Conservation (phyloP, 805 yeast species). For the Cyberlindnera meyerae region DNA sequence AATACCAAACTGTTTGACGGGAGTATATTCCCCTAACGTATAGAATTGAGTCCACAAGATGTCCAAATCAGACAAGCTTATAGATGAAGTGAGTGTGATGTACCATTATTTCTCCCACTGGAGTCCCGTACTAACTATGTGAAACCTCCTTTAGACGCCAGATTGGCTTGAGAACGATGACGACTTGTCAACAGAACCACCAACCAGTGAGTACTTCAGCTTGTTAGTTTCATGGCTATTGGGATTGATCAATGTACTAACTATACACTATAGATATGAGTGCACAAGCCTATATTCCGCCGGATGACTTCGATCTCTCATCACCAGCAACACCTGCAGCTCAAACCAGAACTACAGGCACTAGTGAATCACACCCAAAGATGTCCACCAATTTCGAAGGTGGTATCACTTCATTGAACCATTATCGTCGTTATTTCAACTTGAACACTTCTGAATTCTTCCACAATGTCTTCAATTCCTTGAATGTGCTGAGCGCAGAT, state of each 20-base stretch:
- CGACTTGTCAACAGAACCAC: slow-evolving; percentile 13
- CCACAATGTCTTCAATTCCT: slow-evolving; percentile 45
- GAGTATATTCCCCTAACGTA: too few species aligned
- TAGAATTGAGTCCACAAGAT: background rate
- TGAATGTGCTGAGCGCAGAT: slow-evolving; percentile 45
- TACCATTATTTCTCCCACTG: background rate
- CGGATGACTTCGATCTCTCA: slow-evolving; percentile 24
- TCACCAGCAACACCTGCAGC: background rate
- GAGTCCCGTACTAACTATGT: background rate
- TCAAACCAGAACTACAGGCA: background rate
- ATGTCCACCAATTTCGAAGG: slow-evolving; percentile 28
- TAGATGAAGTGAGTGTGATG: slow-evolving; percentile 9
- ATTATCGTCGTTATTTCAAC: slow-evolving; percentile 65
- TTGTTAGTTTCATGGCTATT: background rate
- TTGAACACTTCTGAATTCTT: slow-evolving; percentile 61
- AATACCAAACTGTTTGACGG: too few species aligned
- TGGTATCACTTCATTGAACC: slow-evolving; percentile 50
- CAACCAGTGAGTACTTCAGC: slow-evolving; percentile 2
- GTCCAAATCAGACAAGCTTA: slow-evolving; percentile 3
- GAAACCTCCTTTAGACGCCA: slow-evolving; percentile 1
- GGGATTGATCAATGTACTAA: slow-evolving; percentile 4
- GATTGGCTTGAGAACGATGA: slow-evolving; percentile 25
- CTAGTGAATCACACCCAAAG: slow-evolving; percentile 8
- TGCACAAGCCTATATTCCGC: slow-evolving; percentile 30
- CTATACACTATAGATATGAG: slow-evolving; percentile 13